Evolutionary conservation across 208 protist species (phyloP), one percentile per base, ranked within the genome.

Genomic region (Leishmania guyanensis): DNA sequence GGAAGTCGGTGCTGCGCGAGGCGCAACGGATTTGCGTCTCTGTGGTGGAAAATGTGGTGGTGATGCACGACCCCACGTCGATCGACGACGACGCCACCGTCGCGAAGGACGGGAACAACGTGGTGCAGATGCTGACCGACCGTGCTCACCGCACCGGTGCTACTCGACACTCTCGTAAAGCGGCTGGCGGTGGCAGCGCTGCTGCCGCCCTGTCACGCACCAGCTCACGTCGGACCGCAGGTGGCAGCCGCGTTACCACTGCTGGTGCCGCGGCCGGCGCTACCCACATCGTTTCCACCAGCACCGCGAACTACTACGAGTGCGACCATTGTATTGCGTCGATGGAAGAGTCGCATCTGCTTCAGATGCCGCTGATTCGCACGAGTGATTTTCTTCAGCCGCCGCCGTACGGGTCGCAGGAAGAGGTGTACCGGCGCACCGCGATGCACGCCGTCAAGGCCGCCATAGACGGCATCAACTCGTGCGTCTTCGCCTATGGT

Each of bases 381-480:
- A 83, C 88, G 54, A 93, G 89, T 75, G 88, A 94, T 81, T 95
- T 94, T 75, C 83, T 94, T 65, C 87, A 85, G 72, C 89, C 90
- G 10, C 91, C 90, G 5, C 76, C 86, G 60, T 89, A 89, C 79
- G 90, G 91, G 53, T 88, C 90, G 53, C 94, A 97, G 84, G 89
- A 93, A 78, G 89, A 92, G 53, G 91, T 97, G 46, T 97, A 93
- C 88, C 87, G 81, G 20, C 74, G 72, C 48, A 96, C 91, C 39
- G 94, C 92, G 9, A 77, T 81, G 69, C 92, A 92, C 75, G 91
- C 92, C 12, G 92, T 98, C n/a, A 73, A 86, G 36, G 89, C 91
- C 3, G 91, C 89, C 4, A 85, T 98, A 36, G 92, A 95, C 53
- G 95, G 95, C 71, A 95, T 96, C 80, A 98, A 98, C 82, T 92